phyloP scores from a whole-genome alignment of 2,329 filamentous ascomycete genomes.

The Pseudogymnoascus sp. region DNA sequence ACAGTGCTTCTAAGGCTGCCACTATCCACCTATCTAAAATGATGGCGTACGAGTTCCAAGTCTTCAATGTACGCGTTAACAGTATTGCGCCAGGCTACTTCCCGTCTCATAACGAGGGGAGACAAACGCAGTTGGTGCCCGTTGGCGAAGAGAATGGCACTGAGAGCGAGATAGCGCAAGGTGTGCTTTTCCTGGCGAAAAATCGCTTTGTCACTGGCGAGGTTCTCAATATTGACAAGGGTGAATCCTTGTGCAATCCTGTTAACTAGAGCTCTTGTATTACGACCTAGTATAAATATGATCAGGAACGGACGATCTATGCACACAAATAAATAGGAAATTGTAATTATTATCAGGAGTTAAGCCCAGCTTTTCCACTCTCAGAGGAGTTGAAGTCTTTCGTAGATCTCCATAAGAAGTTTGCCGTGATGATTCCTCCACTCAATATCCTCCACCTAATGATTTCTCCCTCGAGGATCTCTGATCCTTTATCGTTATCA shows the following conservation, averaged over 20 bases:
- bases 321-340: no score
- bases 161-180: constrained; percentile 51
- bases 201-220: constrained; percentile 36
- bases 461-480: no score
- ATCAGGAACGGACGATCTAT: no score
- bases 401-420: no score
- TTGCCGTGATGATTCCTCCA: no score
- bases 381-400: no score
- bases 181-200: constrained; percentile 44
- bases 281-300: no score
- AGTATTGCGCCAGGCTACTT: constrained; percentile 50
- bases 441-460: no score
- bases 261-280: not conserved
- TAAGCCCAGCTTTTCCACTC: no score
- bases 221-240: constrained; percentile 44
- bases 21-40: constrained; percentile 47
- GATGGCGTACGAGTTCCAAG: constrained; percentile 45
- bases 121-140: constrained; percentile 24
- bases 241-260: constrained; percentile 18
- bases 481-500: no score
- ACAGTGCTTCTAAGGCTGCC: constrained; percentile 40
- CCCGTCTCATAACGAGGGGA: constrained; percentile 46
- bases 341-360: no score
- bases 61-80: constrained; percentile 49
- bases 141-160: constrained; percentile 43